Conservation (phyloP, 2,329 filamentous ascomycete genomes). For the Ceratocystis harringtonii region DNA sequence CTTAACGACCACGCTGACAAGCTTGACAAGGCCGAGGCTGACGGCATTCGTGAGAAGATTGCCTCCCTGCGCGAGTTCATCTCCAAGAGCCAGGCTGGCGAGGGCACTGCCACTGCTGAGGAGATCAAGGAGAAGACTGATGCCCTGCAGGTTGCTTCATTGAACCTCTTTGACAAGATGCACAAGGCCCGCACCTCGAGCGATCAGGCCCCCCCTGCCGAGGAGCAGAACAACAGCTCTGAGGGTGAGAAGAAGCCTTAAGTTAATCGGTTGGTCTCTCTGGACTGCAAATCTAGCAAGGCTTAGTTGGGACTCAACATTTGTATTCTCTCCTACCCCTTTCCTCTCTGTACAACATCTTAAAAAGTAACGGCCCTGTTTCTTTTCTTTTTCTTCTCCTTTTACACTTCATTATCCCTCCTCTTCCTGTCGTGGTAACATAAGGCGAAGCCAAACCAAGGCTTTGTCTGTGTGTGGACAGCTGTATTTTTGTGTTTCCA, state of each 20-base stretch:
- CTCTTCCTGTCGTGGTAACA: not conserved
- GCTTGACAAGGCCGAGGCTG: slow-evolving; percentile 91
- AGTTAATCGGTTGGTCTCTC: slow-evolving; percentile 21
- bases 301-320: not conserved
- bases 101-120: slow-evolving; percentile 69
- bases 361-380: slow-evolving; percentile 6
- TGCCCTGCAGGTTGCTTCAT: slow-evolving; percentile 85
- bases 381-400: not conserved
- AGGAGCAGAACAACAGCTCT: slow-evolving; percentile 47
- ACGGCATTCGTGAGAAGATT: slow-evolving; percentile 91
- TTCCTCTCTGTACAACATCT: slow-evolving; percentile 13
- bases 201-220: slow-evolving; percentile 36
- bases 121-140: slow-evolving; percentile 96
- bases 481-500: slow-evolving; percentile 8
- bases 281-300: too few relatives aligned
- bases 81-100: slow-evolving; percentile 85
- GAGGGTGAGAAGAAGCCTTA: slow-evolving; percentile 59
- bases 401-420: not conserved
- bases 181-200: slow-evolving; percentile 79
- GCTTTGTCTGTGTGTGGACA: not conserved
- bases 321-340: slow-evolving; percentile 13
- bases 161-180: slow-evolving; percentile 99
- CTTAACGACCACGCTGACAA: slow-evolving; percentile 92
- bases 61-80: slow-evolving; percentile 71
- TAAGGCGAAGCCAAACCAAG: not conserved